These are phyloP conservation scores for Stentor coeruleus DNA, from an alignment of 73 alveolate genomes.

Conservation along the genomic window DNA sequence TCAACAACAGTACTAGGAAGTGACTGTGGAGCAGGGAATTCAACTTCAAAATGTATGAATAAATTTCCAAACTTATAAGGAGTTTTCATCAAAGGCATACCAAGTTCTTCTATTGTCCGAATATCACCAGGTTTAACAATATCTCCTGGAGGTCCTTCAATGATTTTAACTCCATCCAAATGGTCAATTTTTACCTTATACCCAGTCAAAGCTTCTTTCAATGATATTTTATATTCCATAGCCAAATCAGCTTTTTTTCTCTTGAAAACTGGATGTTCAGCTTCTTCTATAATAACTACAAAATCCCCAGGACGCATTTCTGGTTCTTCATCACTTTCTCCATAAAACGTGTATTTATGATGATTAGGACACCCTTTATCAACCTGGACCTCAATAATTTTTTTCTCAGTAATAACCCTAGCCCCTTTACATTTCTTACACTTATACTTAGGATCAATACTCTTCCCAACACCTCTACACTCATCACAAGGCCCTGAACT, in stretches of 20 bases:
- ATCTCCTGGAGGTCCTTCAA: constrained; percentile 81
- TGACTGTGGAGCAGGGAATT: constrained; percentile 54
- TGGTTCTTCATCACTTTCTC: constrained; percentile 80
- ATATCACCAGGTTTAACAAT: constrained; percentile 84
- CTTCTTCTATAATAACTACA: constrained; percentile 58
- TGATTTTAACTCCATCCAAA: constrained; percentile 80
- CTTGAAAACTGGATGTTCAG: constrained; percentile 71
- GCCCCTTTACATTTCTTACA: constrained; percentile 88
- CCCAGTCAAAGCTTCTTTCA: constrained; percentile 90
- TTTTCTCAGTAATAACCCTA: constrained; percentile 55
- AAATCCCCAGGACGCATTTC: constrained; percentile 72
- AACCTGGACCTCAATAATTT: constrained; percentile 53
- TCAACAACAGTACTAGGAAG: background rate
- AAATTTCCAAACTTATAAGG: constrained; percentile 78
- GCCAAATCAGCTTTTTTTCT: constrained; percentile 90
- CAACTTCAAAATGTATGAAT: constrained; percentile 72
- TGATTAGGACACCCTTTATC: constrained; percentile 92
- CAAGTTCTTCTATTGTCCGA: constrained; percentile 75
- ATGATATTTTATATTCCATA: constrained; percentile 71
- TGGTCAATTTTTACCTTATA: constrained; percentile 58
- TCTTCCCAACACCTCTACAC: constrained; percentile 87
- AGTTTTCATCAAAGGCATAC: constrained; percentile 80
- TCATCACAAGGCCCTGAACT: constrained; percentile 78
- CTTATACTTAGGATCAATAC: constrained; percentile 62
- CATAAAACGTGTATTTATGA: constrained; percentile 61